Conservation (phyloP, 495 filamentous ascomycete species). For the Neurospora africana region DNA sequence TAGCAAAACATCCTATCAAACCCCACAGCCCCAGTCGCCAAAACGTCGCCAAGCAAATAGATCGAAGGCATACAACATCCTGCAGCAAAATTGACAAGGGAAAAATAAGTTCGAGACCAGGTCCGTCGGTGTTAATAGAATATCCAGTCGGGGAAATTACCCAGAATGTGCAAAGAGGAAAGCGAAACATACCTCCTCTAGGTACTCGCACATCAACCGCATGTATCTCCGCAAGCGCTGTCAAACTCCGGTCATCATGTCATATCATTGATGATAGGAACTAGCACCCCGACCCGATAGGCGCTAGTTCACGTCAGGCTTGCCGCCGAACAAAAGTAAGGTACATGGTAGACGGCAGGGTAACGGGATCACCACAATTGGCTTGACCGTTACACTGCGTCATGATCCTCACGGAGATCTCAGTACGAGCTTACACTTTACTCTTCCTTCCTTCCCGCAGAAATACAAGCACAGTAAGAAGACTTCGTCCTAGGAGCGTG, state of each 20-base stretch:
- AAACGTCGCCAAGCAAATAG: not conserved
- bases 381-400: not conserved
- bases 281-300: not conserved
- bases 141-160: not conserved
- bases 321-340: not conserved
- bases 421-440: not conserved
- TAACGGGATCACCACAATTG: not conserved
- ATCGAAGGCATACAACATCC: not conserved
- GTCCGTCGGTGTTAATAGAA: not conserved
- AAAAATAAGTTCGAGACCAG: not conserved
- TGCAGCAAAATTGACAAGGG: not conserved
- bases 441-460: not conserved
- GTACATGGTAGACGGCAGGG: not conserved
- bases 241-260: not conserved
- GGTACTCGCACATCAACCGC: not conserved
- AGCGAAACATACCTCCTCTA: not conserved
- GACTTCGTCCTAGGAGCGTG: no score
- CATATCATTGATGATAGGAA: not conserved
- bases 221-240: not conserved
- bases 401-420: not conserved
- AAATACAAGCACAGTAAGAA: no score
- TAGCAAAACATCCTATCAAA: not conserved
- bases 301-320: not conserved
- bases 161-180: not conserved
- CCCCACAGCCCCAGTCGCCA: not conserved